These are phyloP conservation scores for Teratosphaeria gauchensis DNA, from an alignment of 2,329 filamentous ascomycete species.

Conservation along the genomic window DNA sequence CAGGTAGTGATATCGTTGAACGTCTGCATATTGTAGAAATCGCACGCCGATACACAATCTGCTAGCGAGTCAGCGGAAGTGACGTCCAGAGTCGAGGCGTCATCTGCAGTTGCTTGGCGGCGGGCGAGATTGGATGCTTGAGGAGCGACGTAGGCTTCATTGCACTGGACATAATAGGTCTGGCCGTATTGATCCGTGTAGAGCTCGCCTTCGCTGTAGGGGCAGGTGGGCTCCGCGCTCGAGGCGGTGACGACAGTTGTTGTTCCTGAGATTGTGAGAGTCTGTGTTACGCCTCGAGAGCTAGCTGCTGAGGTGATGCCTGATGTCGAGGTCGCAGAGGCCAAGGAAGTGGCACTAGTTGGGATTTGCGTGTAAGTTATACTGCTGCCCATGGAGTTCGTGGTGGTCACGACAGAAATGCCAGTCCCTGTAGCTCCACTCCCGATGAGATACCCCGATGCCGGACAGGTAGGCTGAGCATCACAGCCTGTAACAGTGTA, in stretches of 20 bases:
- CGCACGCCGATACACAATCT: constrained; percentile 4
- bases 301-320: constrained; percentile 1
- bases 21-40: constrained; percentile 3
- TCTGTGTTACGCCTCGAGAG: background rate
- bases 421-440: constrained; percentile 10
- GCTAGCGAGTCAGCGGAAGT: constrained; percentile 11
- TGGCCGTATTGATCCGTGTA: constrained; percentile 18
- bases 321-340: background rate
- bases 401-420: constrained; percentile 13
- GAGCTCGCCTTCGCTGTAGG: constrained; percentile 12
- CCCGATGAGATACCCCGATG: constrained; percentile 15
- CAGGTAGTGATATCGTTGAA: background rate
- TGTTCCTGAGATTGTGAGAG: constrained; percentile 1
- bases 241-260: constrained; percentile 2
- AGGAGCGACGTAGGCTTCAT: constrained; percentile 7
- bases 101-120: background rate
- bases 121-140: constrained; percentile 3
- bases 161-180: constrained; percentile 14
- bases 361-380: constrained; percentile 16
- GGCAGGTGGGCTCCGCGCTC: constrained; percentile 17
- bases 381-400: constrained; percentile 8
- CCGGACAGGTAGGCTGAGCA: constrained; percentile 19
- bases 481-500: constrained; percentile 23
- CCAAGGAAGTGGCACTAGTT: background rate
- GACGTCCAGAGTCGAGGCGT: constrained; percentile 5